Percentiles rank a stretch among this genome's conserved stretches.
Conservation (phyloP, 129 eudicot genomes). For the Lonicera japonica region DNA sequence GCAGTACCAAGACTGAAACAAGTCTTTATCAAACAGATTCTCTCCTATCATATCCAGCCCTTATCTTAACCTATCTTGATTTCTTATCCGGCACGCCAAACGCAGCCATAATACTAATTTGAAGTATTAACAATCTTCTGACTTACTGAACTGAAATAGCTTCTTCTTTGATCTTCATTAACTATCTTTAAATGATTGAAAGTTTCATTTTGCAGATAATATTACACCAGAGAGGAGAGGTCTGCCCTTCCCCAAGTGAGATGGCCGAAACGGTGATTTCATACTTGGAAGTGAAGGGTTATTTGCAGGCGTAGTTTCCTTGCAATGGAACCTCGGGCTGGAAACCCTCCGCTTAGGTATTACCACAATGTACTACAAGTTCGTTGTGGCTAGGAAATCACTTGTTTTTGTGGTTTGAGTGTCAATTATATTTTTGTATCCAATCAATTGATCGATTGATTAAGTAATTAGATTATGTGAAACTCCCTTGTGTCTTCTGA, state of each 20-base stretch:
- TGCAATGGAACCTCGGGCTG: not conserved
- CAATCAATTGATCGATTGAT: conserved; percentile 8
- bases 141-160: not conserved
- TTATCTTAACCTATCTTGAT: too few species aligned
- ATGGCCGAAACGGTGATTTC: conserved; percentile 66
- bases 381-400: conserved; percentile 25
- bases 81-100: not conserved
- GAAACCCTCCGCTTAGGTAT: not conserved
- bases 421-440: not conserved
- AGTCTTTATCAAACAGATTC: too few species aligned
- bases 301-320: conserved; percentile 45
- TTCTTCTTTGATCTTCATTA: not conserved
- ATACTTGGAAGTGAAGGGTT: conserved; percentile 72
- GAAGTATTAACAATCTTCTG: not conserved
- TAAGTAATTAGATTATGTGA: not conserved
- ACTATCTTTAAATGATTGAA: not conserved
- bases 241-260: conserved; percentile 50
- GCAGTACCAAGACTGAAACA: too few species aligned
- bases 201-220: conserved; percentile 42
- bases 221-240: conserved; percentile 52
- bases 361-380: not conserved
- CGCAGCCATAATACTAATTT: not conserved
- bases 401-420: conserved; percentile 15
- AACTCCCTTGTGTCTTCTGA: not conserved
- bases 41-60: too few species aligned